Evolutionary conservation across 495 filamentous ascomycete genomes (phyloP), one percentile per base, ranked within the genome.

Genomic region (Daldinia grandis): DNA sequence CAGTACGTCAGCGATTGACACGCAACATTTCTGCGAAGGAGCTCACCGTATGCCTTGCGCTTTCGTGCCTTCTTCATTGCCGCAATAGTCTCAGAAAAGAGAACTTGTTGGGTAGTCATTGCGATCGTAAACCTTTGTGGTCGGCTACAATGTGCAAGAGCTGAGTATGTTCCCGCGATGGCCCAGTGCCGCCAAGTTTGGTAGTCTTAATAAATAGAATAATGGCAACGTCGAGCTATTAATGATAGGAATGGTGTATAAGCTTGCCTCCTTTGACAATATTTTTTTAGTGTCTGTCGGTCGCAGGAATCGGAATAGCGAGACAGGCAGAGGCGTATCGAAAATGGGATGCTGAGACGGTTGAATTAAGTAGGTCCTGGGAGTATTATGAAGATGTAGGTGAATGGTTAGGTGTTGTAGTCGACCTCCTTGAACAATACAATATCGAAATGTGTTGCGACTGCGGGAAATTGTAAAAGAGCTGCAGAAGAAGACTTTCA

Each of bases 11-110:
- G 58, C 49, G 30, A 63, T 31, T 25, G 35, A 61, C 42, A 38
- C 17, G 1, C 15, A 72, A 68, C 7, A 15, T 25, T 17, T 51
- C 55, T 40, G 8, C 30, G 1, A 0, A 31, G 24, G 21, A 58
- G 30, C 81, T 62, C 78, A 90, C 88, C 85, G 19, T 90, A 86
- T 70, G 85, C 81, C 73, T 87, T 85, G 71, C 86, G 84, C 71
- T 86, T 87, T 62, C 92, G 76, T 27, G 90, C 88, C 76, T 87
- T 87, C 77, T 93, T 93, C 90, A 95, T 91, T 55, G 84, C 89
- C 65, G 87, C 81, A 68, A 94, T 92, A 3, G 90, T 93, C 69
- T 92, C 90, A 49, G 87, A 85, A 69, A 93, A 90, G 67, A 90
- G 76, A 54, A 86, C 84, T 71, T 88, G 88, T 76, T 93, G 90